Base-by-base conservation (phyloP, 2,329 filamentous ascomycete genomes). In the Aspergillus intermedius region DNA sequence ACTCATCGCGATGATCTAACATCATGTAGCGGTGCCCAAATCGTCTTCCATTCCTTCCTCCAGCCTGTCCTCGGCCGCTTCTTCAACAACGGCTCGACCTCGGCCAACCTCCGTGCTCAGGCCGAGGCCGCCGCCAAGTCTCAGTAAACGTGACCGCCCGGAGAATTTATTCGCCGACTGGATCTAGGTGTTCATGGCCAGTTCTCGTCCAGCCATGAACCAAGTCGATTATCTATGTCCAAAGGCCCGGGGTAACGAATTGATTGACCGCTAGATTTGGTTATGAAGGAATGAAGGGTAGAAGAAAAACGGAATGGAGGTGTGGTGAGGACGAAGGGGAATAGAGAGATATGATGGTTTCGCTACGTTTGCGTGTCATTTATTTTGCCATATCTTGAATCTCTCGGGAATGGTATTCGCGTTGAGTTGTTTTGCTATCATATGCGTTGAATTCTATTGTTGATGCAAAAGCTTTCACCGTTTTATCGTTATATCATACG, bases 11-110 rank as follows among this genome's bases (percentile, higher is more conserved):
- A 4, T 44, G 22, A 13, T 28, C 21, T 47, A 41, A 50, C 45
- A 49, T 55, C 28, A 22, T 15, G 10, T 45, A 97, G 93, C 69
- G 93, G 93, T 69, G 91, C 93, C 65, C 90, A 97, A 74, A 76
- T 97, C 67, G 80, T 98, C 76, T 98, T 97, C 88, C 87, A 88
- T 73, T 95, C 91, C 56, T 88, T 97, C 82, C 75, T 98, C 70
- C 83, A 88, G 69, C 93, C 93, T 62, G 83, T 94, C 64, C 86
- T 97, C 69, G 82, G 88, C 70, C 89, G 90, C 74, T 94, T 96
- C 84, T 98, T 97, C 80, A 73, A 77, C 62, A 69, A 74, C 61
- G 80, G 80, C 65, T 87, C 87, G 54, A 88, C 90, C 64, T 87
- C 90, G 62, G 82, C 88, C 70, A 88, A 89, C 75, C 86, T 96